A percentile compares a stretch with the other conserved stretches of the same genome.
phyloP scores from a whole-genome alignment of 2,329 filamentous ascomycete species.

The Phialophora tarda region DNA sequence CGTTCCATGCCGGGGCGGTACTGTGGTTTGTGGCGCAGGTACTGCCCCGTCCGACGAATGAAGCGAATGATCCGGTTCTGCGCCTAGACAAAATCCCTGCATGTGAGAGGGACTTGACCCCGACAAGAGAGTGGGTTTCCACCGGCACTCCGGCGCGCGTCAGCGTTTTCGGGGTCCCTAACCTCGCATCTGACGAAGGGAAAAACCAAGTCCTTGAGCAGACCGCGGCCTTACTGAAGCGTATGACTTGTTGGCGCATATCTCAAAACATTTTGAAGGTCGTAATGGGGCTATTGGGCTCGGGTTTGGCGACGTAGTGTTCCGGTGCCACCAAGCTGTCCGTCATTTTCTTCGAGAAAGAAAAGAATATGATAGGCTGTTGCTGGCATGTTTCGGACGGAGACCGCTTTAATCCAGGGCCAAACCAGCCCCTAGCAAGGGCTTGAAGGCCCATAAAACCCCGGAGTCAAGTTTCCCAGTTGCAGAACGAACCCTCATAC shows the following conservation, averaged over 20 bases:
- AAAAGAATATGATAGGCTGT: too few relatives aligned
- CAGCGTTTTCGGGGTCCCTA: background rate
- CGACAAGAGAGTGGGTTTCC: background rate
- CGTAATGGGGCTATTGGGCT: background rate
- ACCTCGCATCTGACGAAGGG: background rate
- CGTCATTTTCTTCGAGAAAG: background rate
- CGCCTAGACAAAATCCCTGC: background rate
- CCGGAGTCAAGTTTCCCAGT: too few relatives aligned
- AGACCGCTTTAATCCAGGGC: too few relatives aligned
- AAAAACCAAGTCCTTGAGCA: background rate
- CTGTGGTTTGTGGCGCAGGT: background rate
- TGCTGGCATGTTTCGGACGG: too few relatives aligned
- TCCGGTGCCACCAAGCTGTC: background rate
- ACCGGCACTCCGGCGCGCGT: background rate
- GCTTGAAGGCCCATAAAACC: too few relatives aligned
- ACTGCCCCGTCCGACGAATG: conserved; percentile 1
- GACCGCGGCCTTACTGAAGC: background rate
- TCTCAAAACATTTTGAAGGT: conserved; percentile 8
- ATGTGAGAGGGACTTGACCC: background rate
- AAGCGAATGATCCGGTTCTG: background rate
- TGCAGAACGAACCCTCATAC: too few relatives aligned
- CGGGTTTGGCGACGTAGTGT: background rate
- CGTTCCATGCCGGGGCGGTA: background rate
- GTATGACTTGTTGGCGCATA: conserved; percentile 1
- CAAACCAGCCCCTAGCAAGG: too few relatives aligned